These are phyloP conservation scores for Lachancea mirantina DNA, from an alignment of 805 yeast genomes.

Conservation along the genomic window DNA sequence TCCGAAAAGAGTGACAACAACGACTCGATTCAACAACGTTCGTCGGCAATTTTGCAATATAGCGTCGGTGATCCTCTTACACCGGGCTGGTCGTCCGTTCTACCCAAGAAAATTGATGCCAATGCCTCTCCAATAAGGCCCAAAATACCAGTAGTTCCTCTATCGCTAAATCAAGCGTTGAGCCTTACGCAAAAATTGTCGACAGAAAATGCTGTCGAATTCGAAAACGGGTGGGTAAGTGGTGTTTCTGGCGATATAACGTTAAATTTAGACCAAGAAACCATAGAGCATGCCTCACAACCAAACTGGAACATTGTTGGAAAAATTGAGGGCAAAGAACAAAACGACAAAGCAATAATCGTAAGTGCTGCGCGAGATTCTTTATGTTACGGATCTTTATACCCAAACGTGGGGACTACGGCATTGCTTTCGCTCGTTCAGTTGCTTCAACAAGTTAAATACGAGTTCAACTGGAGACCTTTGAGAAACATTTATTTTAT, in stretches of 20 bases:
- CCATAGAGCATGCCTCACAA: conserved; percentile 48
- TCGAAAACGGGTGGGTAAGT: conserved; percentile 19
- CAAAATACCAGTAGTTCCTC: conserved; percentile 67
- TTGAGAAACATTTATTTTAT: conserved; percentile 73
- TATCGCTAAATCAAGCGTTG: conserved; percentile 65
- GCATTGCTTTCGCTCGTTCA: conserved; percentile 64
- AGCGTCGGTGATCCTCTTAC: conserved; percentile 73
- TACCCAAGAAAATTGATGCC: conserved; percentile 36
- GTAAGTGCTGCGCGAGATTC: conserved; percentile 84
- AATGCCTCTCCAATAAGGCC: conserved; percentile 50
- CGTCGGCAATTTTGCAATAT: conserved; percentile 51
- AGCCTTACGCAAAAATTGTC: conserved; percentile 29
- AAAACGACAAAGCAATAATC: conserved; percentile 59
- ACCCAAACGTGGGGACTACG: conserved; percentile 69
- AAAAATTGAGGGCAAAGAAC: conserved; percentile 73
- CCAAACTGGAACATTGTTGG: conserved; percentile 75
- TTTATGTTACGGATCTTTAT: conserved; percentile 63
- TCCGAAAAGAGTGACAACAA: conserved; percentile 37
- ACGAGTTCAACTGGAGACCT: conserved; percentile 72
- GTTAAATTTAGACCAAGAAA: conserved; percentile 32
- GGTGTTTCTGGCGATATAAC: conserved; percentile 16
- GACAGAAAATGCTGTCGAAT: conserved; percentile 21
- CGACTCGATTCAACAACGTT: conserved; percentile 30
- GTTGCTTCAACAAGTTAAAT: conserved; percentile 55
- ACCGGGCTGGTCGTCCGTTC: conserved; percentile 63